phyloP scores from a whole-genome alignment of 2,329 filamentous ascomycete species.

The Aspergillus novofumigatus region DNA sequence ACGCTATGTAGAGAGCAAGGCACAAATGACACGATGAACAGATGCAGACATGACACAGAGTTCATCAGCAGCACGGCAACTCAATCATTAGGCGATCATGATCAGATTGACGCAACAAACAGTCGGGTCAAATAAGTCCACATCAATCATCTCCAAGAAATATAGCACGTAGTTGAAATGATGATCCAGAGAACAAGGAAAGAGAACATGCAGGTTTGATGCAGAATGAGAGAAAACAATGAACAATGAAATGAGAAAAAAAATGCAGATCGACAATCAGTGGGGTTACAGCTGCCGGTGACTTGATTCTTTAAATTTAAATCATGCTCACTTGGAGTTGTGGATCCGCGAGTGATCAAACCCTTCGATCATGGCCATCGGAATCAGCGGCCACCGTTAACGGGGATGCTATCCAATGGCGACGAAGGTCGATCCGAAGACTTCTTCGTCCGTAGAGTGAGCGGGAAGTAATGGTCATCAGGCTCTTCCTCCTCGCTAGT shows the following conservation, averaged over 20 bases:
- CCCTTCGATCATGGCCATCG: not conserved
- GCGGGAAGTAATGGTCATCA: constrained; percentile 69
- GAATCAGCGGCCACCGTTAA: constrained; percentile 24
- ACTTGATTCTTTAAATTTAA: too few species aligned
- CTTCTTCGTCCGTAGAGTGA: constrained; percentile 57
- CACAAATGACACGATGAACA: not conserved
- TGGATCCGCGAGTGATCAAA: not conserved
- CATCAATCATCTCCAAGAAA: not conserved
- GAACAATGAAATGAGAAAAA: not conserved
- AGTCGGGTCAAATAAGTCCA: not conserved
- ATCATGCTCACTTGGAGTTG: too few species aligned
- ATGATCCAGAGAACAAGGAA: not conserved
- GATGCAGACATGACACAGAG: not conserved
- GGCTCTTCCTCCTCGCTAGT: constrained; percentile 86
- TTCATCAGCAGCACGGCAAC: not conserved
- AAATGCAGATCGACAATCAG: not conserved
- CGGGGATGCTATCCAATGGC: constrained; percentile 32
- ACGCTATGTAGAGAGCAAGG: not conserved
- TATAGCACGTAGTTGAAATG: not conserved
- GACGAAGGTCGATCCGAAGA: constrained; percentile 32
- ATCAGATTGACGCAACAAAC: not conserved
- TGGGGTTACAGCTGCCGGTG: not conserved
- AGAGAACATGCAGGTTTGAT: not conserved
- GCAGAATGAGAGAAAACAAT: not conserved
- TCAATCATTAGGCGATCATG: not conserved